Evolutionary conservation across 2,329 filamentous ascomycete genomes (phyloP), one percentile per base, ranked within the genome.

Genomic region (Botrytis fragariae): DNA sequence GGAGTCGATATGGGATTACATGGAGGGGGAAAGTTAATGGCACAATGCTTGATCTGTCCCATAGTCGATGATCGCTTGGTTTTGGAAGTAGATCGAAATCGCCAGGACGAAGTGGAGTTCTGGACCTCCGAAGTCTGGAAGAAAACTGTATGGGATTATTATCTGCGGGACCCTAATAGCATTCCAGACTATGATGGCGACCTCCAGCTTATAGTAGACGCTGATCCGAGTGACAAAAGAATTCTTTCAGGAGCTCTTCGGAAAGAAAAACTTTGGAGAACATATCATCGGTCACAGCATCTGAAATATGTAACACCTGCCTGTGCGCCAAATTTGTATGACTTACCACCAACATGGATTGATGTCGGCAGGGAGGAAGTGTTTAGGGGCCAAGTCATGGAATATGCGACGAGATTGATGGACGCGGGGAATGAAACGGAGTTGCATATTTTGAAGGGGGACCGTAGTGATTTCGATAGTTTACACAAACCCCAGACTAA

Each of bases 21-120:
- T n/a, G 78, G 76, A 35, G 76, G 80, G 1, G 81, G 81, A 1
- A 78, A 78, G n/a, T 74, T 85, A 4, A 79, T 80, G 14, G 83
- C 82, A 35, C 81, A 83, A 51, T 80, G 83, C 29, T 78, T 85
- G 1, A 76, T 83, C 25, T 83, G 81, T 67, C 82, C 83, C 14
- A 84, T 84, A 83, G 76, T 85, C n/a, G 83, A 85, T 73, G 82
- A 84, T 74, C 79, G 83, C 51, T 80, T 79, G 71, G 74, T 76
- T 18, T 79, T 80, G 32, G 71, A 79, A 20, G 81, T 79, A 2
- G 62, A 32, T 9, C 54, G 79, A 48, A 79, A 83, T 62, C 82
- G 76, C 75, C 77, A 77, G 54, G 76, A 78, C 32, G 78, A 78
- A n/a, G 79, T 79, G 3, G 6, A 57, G 14, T 9, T 77, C 78